A percentile compares a stretch with the other conserved stretches of the same genome.
phyloP scores from a whole-genome alignment of 495 filamentous ascomycete species.

The Entonaema liquescens region DNA sequence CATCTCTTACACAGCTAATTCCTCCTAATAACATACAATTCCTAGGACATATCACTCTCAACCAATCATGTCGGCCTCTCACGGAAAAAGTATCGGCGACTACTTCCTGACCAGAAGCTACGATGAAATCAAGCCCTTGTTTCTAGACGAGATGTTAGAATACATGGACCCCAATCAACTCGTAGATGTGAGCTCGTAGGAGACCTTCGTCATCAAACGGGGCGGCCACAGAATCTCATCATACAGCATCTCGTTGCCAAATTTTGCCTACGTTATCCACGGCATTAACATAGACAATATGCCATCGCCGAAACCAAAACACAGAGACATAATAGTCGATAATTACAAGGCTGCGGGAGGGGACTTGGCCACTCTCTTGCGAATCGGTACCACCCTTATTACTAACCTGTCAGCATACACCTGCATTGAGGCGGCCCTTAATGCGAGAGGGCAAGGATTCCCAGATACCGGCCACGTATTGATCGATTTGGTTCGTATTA shows the following conservation, averaged over 20 bases:
- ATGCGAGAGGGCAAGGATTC: not conserved
- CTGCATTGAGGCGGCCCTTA: constrained; percentile 4
- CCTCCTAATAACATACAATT: no score
- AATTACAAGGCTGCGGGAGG: constrained; percentile 15
- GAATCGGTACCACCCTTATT: constrained; percentile 6
- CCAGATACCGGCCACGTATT: not conserved
- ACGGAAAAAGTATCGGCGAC: not conserved
- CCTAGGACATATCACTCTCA: not conserved
- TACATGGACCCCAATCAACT: not conserved
- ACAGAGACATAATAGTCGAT: constrained; percentile 24
- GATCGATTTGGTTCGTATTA: constrained; percentile 12
- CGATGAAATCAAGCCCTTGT: not conserved
- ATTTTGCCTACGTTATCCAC: constrained; percentile 5
- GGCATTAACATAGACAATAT: not conserved
- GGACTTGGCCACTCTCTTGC: not conserved
- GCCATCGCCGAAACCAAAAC: constrained; percentile 9
- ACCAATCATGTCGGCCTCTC: constrained; percentile 7
- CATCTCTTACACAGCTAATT: not conserved
- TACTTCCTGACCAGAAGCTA: not conserved
- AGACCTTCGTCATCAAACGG: not conserved
- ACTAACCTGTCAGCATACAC: not conserved
- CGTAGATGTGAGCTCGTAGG: not conserved
- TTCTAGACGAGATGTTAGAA: not conserved
- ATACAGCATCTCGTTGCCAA: constrained; percentile 8
- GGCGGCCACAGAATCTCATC: not conserved